Conservation (phyloP, 176 grass and related monocot species). For the Elaeis guineensis region DNA sequence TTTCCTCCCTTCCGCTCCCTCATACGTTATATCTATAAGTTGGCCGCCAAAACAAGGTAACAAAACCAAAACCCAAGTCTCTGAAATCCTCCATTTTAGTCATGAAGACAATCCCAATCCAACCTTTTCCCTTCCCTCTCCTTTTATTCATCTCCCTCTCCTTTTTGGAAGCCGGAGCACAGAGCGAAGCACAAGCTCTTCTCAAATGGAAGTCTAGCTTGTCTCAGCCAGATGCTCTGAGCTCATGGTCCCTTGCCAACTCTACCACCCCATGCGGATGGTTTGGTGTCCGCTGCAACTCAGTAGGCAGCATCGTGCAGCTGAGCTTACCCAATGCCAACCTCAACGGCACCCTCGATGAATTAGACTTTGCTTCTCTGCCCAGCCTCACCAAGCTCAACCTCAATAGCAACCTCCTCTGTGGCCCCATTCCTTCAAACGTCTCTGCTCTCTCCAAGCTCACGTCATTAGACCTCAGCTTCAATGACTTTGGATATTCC, state of each 20-base stretch:
- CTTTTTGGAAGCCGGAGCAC: not conserved
- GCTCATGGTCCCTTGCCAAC: slow-evolving; percentile 22
- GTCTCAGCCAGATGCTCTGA: slow-evolving; percentile 14
- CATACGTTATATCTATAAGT: too few relatives aligned
- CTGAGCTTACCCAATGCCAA: slow-evolving; percentile 12
- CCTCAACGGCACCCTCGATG: slow-evolving; percentile 22
- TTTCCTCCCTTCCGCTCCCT: too few relatives aligned
- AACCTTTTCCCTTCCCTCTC: too few relatives aligned
- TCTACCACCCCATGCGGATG: slow-evolving; percentile 12
- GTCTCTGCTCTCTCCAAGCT: too few relatives aligned
- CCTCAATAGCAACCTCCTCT: not conserved
- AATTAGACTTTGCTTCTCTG: slow-evolving; percentile 9
- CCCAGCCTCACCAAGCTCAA: slow-evolving; percentile 17
- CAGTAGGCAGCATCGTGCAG: not conserved
- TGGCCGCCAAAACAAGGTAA: too few relatives aligned
- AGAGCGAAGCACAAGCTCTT: slow-evolving; percentile 17
- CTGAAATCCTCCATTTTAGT: too few relatives aligned
- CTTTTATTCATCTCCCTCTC: not conserved
- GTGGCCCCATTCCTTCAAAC: too few relatives aligned
- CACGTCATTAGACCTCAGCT: too few relatives aligned
- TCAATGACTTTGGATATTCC: not conserved
- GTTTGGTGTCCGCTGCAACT: slow-evolving; percentile 19
- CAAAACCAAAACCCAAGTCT: too few relatives aligned
- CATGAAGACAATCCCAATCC: too few relatives aligned
- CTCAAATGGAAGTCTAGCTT: slow-evolving; percentile 28